Evolutionary conservation across 2,329 filamentous ascomycete genomes (phyloP), one percentile per base, ranked within the genome.

Genomic region (Hypoxylon sp.): DNA sequence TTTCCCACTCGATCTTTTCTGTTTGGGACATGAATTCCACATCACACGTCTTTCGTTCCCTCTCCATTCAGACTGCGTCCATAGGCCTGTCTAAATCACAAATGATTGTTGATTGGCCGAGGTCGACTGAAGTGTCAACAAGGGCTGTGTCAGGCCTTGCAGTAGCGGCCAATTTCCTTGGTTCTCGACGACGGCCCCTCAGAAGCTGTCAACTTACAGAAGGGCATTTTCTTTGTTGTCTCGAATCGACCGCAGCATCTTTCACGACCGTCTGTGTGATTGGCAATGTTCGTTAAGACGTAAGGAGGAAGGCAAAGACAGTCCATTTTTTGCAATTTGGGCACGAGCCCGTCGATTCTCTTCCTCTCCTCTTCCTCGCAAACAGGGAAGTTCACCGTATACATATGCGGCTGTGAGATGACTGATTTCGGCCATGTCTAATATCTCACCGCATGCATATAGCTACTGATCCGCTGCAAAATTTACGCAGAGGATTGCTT

Each of bases 151-250:
- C 55, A 62, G 33, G 51, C 35, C 48, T 48, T 46, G 48, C 21
- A 21, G 43, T 37, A 9, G 38, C 23, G 24, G 31, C 20, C 26
- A 18, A n/a, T 59, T 59, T 56, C 48, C 54, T 31, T 62, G 59
- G 59, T 42, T 40, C 27, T 31, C 23, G 42, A 45, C 18, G 45
- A 62, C 48, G 29, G 31, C 48, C 41, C 29, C 47, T 53, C 20
- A 21, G n/a, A 52, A 41, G 21, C 38, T 27, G 33, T 29, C 40
- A 27, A 50, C 38, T 46, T n/a, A 35, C 17, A 46, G n/a, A 21
- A 41, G 42, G 37, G 10, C 13, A 40, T 38, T 52, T 54, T 50
- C 50, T 59, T 55, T 24, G 57, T 18, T 60, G 51, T 60, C 58
- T 57, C 53, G 23, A 56, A 60, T 56, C 51, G 35, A 48, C 38